These are phyloP conservation scores for Termitomyces sp. DNA, from an alignment of 768 basidiomycete genomes.

Conservation along the genomic window DNA sequence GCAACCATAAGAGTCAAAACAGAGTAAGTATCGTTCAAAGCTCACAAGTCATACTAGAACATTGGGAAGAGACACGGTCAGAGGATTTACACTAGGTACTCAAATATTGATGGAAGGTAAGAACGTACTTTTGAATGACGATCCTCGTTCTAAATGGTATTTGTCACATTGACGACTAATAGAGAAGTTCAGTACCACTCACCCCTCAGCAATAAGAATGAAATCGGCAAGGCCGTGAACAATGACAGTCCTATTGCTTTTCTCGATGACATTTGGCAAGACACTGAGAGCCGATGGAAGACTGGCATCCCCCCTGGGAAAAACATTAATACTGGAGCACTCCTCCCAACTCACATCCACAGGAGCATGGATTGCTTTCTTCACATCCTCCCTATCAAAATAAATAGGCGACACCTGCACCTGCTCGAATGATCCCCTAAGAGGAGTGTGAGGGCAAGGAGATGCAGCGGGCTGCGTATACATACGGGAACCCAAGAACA, in stretches of 20 bases:
- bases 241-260: constrained; percentile 64
- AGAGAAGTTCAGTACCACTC: constrained; percentile 14
- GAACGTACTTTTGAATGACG: constrained; percentile 57
- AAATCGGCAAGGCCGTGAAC: constrained; percentile 74
- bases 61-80: not conserved
- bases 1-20: not conserved
- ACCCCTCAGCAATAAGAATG: constrained; percentile 74
- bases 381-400: constrained; percentile 67
- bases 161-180: not conserved
- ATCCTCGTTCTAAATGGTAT: constrained; percentile 43
- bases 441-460: not conserved
- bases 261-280: constrained; percentile 73
- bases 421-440: constrained; percentile 53
- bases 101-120: not conserved
- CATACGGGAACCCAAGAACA: constrained; percentile 78
- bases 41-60: constrained; percentile 40
- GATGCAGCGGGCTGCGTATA: not conserved
- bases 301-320: constrained; percentile 58
- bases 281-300: constrained; percentile 61
- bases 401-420: constrained; percentile 58
- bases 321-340: constrained; percentile 59
- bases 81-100: not conserved
- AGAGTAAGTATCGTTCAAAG: not conserved
- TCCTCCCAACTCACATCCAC: constrained; percentile 54
- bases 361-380: constrained; percentile 70